These are phyloP conservation scores for Earliella scabrosa DNA, from an alignment of 1,284 basidiomycete genomes.

Conservation along the genomic window DNA sequence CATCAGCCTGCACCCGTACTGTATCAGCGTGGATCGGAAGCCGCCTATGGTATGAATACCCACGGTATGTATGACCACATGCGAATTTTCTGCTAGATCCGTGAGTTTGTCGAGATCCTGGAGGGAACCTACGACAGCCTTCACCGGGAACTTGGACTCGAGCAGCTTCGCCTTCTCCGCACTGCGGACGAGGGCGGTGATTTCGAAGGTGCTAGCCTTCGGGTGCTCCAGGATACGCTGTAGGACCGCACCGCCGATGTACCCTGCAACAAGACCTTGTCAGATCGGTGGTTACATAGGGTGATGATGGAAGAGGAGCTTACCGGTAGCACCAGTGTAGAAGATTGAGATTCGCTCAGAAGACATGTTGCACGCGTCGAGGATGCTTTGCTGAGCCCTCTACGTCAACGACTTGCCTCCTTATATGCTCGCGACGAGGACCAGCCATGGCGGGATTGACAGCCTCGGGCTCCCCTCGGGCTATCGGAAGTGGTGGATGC, in stretches of 20 bases:
- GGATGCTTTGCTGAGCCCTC: no score
- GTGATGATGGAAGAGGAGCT: neutral
- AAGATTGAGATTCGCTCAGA: constrained; percentile 1
- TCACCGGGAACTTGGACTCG: constrained; percentile 24
- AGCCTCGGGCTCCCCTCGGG: no score
- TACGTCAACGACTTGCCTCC: no score
- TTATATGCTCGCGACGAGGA: no score
- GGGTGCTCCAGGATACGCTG: constrained; percentile 28
- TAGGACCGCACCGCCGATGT: constrained; percentile 32
- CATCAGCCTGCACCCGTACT: constrained; percentile 38
- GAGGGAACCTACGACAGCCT: constrained; percentile 27
- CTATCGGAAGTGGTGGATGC: no score
- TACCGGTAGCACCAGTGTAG: constrained; percentile 17
- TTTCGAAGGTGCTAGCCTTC: constrained; percentile 22
- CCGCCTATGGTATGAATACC: no score
- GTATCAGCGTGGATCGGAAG: neutral
- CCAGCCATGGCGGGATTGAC: no score
- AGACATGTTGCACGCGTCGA: neutral
- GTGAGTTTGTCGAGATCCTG: constrained; percentile 22
- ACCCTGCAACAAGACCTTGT: no score
- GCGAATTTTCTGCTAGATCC: constrained; percentile 16
- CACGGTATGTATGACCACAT: constrained; percentile 27
- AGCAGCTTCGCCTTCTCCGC: constrained; percentile 28
- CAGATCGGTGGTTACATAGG: no score
- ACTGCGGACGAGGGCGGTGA: constrained; percentile 29